Base-by-base conservation (phyloP, 441 rosid species). In the Pelargonium cotyledonis region DNA sequence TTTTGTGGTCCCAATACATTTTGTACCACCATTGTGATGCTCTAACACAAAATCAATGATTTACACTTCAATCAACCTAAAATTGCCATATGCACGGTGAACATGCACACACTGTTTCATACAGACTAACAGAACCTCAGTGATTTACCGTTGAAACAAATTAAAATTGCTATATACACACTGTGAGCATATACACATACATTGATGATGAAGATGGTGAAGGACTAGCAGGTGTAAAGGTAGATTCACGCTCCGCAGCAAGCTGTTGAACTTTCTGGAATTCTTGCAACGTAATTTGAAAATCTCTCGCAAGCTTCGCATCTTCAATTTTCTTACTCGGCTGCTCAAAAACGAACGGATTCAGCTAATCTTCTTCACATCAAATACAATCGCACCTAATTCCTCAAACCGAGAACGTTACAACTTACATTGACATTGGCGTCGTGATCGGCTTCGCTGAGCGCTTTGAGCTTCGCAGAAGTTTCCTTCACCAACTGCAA, bases 291-390 rank as follows among this genome's bases (percentile, higher is more conserved):
- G 85, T 80, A 3, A 58, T 80, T 67, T 88, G 93, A 62, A 86
- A 88, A 81, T 86, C 93, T 68, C 83, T 83, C 0, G 93, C 90
- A 29, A 88, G 85, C 83, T 85, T 88, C 12, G 90, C 93, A 77
- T 88, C 90, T 77, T 84, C 93, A 10, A 88, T 70, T 69, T 80
- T 88, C 81, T 84, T 88, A 72, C 83, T 81, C 7, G 85, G 63
- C 93, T 86, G 67, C n/a, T n/a, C n/a, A n/a, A n/a, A n/a, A n/a
- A n/a, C n/a, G n/a, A n/a, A n/a, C n/a, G n/a, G n/a, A n/a, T n/a
- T n/a, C n/a, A n/a, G n/a, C n/a, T n/a, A n/a, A n/a, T n/a, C n/a
- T n/a, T n/a, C n/a, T n/a, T n/a, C n/a, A n/a, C n/a, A n/a, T n/a
- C n/a, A n/a, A n/a, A n/a, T n/a, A n/a, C n/a, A n/a, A n/a, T 6